Evolutionary conservation across 225 moss, liverwort and hornwort genomes (phyloP), one percentile per base, ranked within the genome.

Genomic region (Pseudisothecium myosuroides): DNA sequence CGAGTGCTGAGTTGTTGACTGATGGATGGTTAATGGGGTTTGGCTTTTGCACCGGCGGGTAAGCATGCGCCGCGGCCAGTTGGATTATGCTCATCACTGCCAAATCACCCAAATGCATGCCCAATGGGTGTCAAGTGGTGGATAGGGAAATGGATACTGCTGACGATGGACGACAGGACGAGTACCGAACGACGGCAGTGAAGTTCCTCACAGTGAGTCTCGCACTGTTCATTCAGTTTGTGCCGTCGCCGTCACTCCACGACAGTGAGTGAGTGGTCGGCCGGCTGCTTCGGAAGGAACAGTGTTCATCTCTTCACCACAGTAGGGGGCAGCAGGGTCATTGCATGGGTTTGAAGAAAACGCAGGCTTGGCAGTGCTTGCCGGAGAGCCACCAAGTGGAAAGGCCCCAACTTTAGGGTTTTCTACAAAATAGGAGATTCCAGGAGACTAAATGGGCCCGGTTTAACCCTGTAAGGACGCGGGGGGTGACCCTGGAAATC

Each of bases 161-260:
- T 88, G 91, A 91, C 91, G 81, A 81, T 10, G 83, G 83, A 39
- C n/a, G n/a, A n/a, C n/a, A n/a, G n/a, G n/a, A n/a, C 36, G 66
- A 52, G n/a, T 27, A n/a, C 66, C 4, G 66, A 47, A 45, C 82
- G 82, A 47, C 47, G 82, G 82, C 82, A 63, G 82, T 27, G 67
- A 66, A 12, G 82, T 64, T 47, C 64, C 43, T 58, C 28, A 0
- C 41, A 27, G n/a, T n/a, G n/a, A n/a, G 58, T 5, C n/a, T 36
- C 14, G 0, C 37, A 17, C 82, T 47, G 62, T 81, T 71, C 71
- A 18, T 9, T n/a, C n/a, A n/a, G n/a, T n/a, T 61, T 29, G 63
- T 54, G 86, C 50, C 86, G 52, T 65, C 43, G 41, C 27, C 76
- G 55, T 26, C 87, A 55, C 84, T 47, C 52, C 76, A 34, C 50